Conservation (phyloP, 2,329 filamentous ascomycete genomes). For the Aspergillus sp. region DNA sequence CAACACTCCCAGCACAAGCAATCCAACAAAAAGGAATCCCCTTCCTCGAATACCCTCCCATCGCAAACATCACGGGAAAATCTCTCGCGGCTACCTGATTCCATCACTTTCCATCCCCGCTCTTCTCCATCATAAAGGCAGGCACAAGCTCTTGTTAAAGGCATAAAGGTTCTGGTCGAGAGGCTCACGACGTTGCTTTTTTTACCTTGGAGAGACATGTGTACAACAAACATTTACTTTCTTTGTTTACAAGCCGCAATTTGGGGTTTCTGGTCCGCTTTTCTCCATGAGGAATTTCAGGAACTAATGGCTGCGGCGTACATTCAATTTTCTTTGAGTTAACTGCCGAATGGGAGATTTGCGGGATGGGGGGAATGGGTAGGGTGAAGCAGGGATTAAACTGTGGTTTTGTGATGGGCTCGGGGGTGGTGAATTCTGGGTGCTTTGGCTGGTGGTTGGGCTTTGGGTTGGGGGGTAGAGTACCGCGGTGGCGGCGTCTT, state of each 20-base stretch:
- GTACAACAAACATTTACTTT: conserved; percentile 20
- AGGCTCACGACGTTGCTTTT: conserved; percentile 24
- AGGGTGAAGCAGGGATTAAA: conserved; percentile 8
- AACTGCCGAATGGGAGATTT: conserved; percentile 15
- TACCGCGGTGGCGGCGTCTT: conserved; percentile 33
- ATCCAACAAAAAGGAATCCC: conserved; percentile 16
- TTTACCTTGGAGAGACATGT: conserved; percentile 30
- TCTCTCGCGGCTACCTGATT: conserved; percentile 3
- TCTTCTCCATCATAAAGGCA: conserved; percentile 16
- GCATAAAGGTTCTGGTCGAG: conserved; percentile 29
- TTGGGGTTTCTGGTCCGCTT: conserved; percentile 45
- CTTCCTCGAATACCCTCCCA: background rate
- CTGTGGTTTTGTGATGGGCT: conserved; percentile 3
- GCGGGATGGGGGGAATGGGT: conserved; percentile 1
- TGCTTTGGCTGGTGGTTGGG: conserved; percentile 9
- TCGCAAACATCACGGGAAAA: conserved; percentile 1
- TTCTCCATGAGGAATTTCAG: conserved; percentile 43
- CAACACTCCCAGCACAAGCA: no score
- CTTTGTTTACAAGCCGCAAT: conserved; percentile 29
- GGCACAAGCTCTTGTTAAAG: conserved; percentile 30
- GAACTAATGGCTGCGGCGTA: conserved; percentile 49
- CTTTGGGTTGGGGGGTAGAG: conserved; percentile 19
- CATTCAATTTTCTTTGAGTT: conserved; percentile 19
- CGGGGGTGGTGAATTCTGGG: conserved; percentile 20
- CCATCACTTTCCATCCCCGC: background rate